Evolutionary conservation across 352 stramenopile species (phyloP), one percentile per base, ranked within the genome.

Genomic region (Pythium grandisporangium): DNA sequence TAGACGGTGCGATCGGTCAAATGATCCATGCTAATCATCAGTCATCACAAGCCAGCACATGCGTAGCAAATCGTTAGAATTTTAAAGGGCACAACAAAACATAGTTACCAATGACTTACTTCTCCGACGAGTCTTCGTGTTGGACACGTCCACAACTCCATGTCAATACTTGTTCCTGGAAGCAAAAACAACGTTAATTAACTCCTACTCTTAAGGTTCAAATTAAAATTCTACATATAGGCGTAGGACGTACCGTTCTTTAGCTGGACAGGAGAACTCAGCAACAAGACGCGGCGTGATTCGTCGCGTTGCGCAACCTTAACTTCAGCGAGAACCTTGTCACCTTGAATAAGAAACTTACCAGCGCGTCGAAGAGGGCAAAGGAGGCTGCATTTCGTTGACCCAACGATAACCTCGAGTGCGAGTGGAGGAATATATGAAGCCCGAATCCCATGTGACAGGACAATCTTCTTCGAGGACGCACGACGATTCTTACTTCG

Each of bases 241-340:
- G n/a, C n/a, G n/a, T n/a, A 39, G 0, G 16, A 70, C 60, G 30
- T 66, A 82, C 75, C 72, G 52, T 95, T 95, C 45, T 93, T 95
- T 16, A 95, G 48, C 51, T 93, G 82, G 3, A 93, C 81, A 6
- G 80, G 79, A n/a, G 82, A 95, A 32, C 73, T 92, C 12, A 95
- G 51, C 20, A 91, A 48, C 26, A 95, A 44, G 4, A 95, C 82
- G 20, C 82, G 75, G 16, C 80, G 75, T 24, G 74, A 89, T 38
- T 95, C 79, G 39, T 93, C 82, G 27, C 82, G 60, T 36, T 93
- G 82, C 3, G 82, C 82, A 17, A 95, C 82, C 42, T 95, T 95
- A 13, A 93, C 82, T 61, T 95, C 82, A 2, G 74, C 82, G 11
- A 93, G 49, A 12, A 95, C 70, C 21, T 82, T 78, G 34, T 92